Conservation (phyloP, 176 grass and related monocot genomes). For the barley (Hordeum vulgare) region MorexV3_pseudomolecules_assembly NC_058524.1:484162220-484162719, state of each 20-base stretch:
- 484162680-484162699: conserved; percentile 82
- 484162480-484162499: background rate
- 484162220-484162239: background rate
- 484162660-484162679: conserved; percentile 99
- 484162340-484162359: background rate
- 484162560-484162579: background rate
- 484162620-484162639: conserved; percentile 95
- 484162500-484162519: background rate
- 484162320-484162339: background rate
- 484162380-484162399: too few species aligned
- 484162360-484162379: background rate
- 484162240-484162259: background rate
- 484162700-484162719: conserved; percentile 84
- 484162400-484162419: too few species aligned
- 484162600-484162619: conserved; percentile 51
- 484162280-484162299: background rate
- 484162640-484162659: conserved; percentile 95
- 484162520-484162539: background rate
- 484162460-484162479: background rate
- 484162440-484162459: background rate
- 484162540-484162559: background rate
- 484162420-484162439: background rate
- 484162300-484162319: background rate
- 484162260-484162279: background rate
- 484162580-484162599: background rate